These are phyloP conservation scores for Epichloe typhina DNA, from an alignment of 2,329 filamentous ascomycete species.

Conservation along the genomic window DNA sequence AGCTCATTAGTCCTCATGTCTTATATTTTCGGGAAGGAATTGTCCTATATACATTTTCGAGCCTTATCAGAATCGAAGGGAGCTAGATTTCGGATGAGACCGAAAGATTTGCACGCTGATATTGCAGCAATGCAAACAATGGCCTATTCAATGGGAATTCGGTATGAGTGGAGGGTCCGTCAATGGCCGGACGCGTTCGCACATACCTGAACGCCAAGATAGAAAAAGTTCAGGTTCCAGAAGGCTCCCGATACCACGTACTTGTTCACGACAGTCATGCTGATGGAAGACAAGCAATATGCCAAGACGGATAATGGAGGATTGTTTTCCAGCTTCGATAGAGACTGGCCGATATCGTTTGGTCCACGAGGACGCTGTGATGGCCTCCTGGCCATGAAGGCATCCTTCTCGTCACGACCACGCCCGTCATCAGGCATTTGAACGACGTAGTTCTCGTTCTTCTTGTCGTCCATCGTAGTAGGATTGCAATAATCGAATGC, in stretches of 20 bases:
- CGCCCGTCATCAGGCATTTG: conserved; percentile 50
- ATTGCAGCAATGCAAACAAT: conserved; percentile 82
- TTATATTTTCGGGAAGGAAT: too few species aligned
- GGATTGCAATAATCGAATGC: too few species aligned
- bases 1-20: background rate
- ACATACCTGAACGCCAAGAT: conserved; percentile 79
- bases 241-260: conserved; percentile 82
- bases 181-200: background rate
- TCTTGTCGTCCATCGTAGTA: conserved; percentile 64
- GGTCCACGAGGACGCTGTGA: conserved; percentile 4
- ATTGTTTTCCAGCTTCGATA: conserved; percentile 54
- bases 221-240: conserved; percentile 96
- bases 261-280: conserved; percentile 99
- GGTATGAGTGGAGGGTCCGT: background rate
- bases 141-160: conserved; percentile 41
- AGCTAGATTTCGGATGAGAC: conserved; percentile 70
- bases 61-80: conserved; percentile 79
- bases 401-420: conserved; percentile 37
- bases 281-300: conserved; percentile 92
- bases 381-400: conserved; percentile 27
- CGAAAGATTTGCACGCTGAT: conserved; percentile 63
- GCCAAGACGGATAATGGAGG: conserved; percentile 69
- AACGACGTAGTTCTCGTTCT: conserved; percentile 69
- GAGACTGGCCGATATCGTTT: conserved; percentile 4
- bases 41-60: conserved; percentile 60